These are phyloP conservation scores for Aspergillus saccharolyticus DNA, from an alignment of 495 filamentous ascomycete species.

Conservation along the genomic window DNA sequence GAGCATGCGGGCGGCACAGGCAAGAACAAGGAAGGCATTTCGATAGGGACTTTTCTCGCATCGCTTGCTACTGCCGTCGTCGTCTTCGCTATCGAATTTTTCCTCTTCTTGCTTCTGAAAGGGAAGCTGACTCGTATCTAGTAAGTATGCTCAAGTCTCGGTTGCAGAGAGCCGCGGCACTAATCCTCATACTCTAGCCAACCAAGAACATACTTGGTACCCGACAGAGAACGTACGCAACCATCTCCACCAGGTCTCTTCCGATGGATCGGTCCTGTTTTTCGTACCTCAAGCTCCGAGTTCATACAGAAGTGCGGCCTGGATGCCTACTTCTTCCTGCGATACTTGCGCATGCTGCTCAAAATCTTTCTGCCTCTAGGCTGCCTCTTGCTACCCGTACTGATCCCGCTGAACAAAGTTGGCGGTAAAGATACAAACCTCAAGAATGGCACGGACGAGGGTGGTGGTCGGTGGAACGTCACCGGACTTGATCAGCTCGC, in stretches of 20 bases:
- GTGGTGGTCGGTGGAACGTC: slow-evolving; percentile 41
- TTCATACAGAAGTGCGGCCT: slow-evolving; percentile 93
- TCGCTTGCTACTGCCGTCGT: slow-evolving; percentile 66
- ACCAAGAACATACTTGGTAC: slow-evolving; percentile 87
- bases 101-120: slow-evolving; percentile 72
- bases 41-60: slow-evolving; percentile 60
- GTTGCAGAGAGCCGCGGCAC: not conserved
- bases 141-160: slow-evolving; percentile 31
- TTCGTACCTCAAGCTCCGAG: slow-evolving; percentile 75
- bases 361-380: slow-evolving; percentile 86
- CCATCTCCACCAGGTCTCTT: slow-evolving; percentile 67
- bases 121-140: slow-evolving; percentile 80
- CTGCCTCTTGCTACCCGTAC: slow-evolving; percentile 72
- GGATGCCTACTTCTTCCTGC: slow-evolving; percentile 96
- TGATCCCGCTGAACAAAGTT: slow-evolving; percentile 77
- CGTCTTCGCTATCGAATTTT: slow-evolving; percentile 72
- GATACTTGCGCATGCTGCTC: slow-evolving; percentile 88
- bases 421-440: slow-evolving; percentile 60
- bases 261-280: slow-evolving; percentile 63
- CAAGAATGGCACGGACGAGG: slow-evolving; percentile 34
- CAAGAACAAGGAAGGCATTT: slow-evolving; percentile 43
- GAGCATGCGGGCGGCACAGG: slow-evolving; percentile 37
- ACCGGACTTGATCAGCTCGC: slow-evolving; percentile 74
- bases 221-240: slow-evolving; percentile 75
- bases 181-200: slow-evolving; percentile 42